Evolutionary conservation across 2,329 filamentous ascomycete species (phyloP), one percentile per base, ranked within the genome.

Genomic region (Fusarium pseudograminearum): DNA sequence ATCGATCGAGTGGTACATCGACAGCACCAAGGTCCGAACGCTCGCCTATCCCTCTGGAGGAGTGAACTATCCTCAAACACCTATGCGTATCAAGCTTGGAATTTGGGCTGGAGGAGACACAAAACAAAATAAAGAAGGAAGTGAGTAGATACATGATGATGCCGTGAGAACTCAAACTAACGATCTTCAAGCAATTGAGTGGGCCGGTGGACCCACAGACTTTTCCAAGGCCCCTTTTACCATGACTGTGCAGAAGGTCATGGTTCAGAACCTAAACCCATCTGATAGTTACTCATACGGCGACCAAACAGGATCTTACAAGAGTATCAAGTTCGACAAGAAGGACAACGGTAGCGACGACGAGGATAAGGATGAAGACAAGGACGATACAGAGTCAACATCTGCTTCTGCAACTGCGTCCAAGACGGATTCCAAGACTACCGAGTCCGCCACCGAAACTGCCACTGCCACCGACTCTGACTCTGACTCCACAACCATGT

Each of bases 11-110:
- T 93, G 89, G 85, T 83, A 85, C 74, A 85, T 93, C 57, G 83
- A 89, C 73, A 83, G 82, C 61, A 71, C 69, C 7, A 73, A 79
- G 4, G 44, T 69, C 26, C 74, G 73, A 22, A 76, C 75, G 3
- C 71, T 76, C 4, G 28, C 28, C 11, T 30, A 30, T 30, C 28
- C 28, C 5, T 61, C 83, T 38, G 81, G 85, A 47, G 81, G 82
- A 58, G 81, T 82, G 10, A 77, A 76, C 42, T 93, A 85, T 79
- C 91, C 91, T 3, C 91, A 93, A 79, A 91, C 89, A 1, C 91
- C 91, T 12, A 90, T 90, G 86, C 85, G 86, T 57, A 76, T 91
- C 72, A 89, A 89, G 81, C 80, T 91, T 51, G 88, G 89, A 52
- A 85, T 85, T 68, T 88, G 86, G 83, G 79, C 84, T 45, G 85